Evolutionary conservation across 805 yeast species (phyloP).

Genomic region (Limtongia smithiae): DNA sequence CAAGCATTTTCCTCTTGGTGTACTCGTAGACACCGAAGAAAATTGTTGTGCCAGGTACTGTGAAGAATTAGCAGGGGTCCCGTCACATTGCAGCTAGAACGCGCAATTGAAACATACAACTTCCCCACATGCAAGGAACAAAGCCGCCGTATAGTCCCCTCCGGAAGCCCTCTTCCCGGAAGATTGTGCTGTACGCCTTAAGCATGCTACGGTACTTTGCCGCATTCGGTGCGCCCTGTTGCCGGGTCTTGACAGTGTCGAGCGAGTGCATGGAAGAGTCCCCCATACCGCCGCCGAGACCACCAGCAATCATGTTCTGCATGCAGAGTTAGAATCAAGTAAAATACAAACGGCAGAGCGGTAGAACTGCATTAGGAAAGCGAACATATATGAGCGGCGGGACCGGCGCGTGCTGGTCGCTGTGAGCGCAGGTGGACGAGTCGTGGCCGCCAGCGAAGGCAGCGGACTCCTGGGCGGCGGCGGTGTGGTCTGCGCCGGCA

Average conservation of each 20-base stretch:
- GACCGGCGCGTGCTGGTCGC: background rate
- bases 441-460: too few relatives aligned
- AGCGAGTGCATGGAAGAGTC: constrained; percentile 92
- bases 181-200: constrained; percentile 71
- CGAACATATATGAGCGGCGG: constrained; percentile 16
- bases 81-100: background rate
- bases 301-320: constrained; percentile 69
- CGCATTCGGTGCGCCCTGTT: constrained; percentile 82
- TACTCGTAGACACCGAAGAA: constrained; percentile 89
- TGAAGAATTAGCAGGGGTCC: constrained; percentile 14
- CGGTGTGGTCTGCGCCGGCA: too few relatives aligned
- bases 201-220: constrained; percentile 69
- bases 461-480: too few relatives aligned
- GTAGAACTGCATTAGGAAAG: background rate
- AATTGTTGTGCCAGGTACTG: constrained; percentile 86
- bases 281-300: constrained; percentile 90
- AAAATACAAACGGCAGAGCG: background rate
- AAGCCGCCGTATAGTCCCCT: constrained; percentile 92
- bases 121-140: constrained; percentile 85
- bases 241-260: constrained; percentile 95
- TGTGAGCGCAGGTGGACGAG: background rate
- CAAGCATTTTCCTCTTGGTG: constrained; percentile 66
- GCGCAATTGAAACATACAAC: constrained; percentile 35
- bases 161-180: constrained; percentile 75
- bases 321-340: constrained; percentile 36